Percentiles rank a stretch among this genome's conserved stretches.
phyloP scores from a whole-genome alignment of 2,329 filamentous ascomycete genomes.

The Akanthomyces muscarius region DNA sequence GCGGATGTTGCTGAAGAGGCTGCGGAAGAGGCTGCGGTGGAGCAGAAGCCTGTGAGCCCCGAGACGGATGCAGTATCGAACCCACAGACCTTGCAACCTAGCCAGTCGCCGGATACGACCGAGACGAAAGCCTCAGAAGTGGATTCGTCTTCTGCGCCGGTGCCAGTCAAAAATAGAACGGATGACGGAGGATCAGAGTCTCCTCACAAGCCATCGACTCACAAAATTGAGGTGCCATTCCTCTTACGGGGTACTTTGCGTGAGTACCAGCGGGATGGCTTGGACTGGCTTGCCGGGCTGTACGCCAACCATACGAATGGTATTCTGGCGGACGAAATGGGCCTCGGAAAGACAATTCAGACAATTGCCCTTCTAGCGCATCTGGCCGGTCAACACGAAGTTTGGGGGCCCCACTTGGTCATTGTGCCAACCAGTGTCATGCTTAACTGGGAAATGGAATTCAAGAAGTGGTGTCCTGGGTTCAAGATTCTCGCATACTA shows the following conservation, averaged over 20 bases:
- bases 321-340: constrained; percentile 97
- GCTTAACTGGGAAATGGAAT: constrained; percentile 99
- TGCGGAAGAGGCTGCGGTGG: constrained; percentile 21
- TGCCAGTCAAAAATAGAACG: constrained; percentile 30
- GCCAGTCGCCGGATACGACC: constrained; percentile 45
- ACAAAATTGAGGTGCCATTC: constrained; percentile 72
- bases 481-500: constrained; percentile 99
- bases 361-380: constrained; percentile 93
- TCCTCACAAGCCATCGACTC: constrained; percentile 29
- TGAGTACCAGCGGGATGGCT: constrained; percentile 94
- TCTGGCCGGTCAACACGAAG: constrained; percentile 80
- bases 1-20: constrained; percentile 21
- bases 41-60: constrained; percentile 34
- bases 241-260: constrained; percentile 83
- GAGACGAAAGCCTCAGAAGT: constrained; percentile 49
- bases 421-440: constrained; percentile 98
- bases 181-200: constrained; percentile 32
- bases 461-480: constrained; percentile 97
- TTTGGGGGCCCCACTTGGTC: constrained; percentile 95
- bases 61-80: constrained; percentile 43
- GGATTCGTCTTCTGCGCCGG: constrained; percentile 37
- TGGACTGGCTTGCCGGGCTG: constrained; percentile 93
- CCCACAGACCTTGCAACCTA: constrained; percentile 41
- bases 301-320: constrained; percentile 93
- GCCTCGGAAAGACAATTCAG: constrained; percentile 95